Evolutionary conservation across 305 asterid genomes (phyloP), one percentile per base, ranked within the genome.

Genomic region (Caryopteris hybrid): DNA sequence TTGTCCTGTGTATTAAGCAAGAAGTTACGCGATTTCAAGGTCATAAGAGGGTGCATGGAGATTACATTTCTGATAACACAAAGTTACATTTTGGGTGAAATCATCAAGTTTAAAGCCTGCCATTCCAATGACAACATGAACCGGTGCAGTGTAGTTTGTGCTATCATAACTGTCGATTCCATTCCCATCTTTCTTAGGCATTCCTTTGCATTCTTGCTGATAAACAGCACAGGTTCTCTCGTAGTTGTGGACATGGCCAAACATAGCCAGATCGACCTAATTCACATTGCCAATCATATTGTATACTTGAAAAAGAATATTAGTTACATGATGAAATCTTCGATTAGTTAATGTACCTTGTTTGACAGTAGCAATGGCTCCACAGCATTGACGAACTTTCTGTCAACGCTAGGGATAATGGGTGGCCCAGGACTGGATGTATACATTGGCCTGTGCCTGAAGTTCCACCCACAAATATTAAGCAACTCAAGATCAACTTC

Each of bases 201-300:
- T 65, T 31, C 85, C 82, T 61, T 57, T 72, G 91, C 98, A 92
- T 74, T 83, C 39, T 12, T 76, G 59, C 39, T 76, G 60, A 42
- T 88, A 88, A 11, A 92, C 87, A 4, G 84, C 90, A 21, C 98
- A 92, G 2, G 88, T 89, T 73, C 98, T 80, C 74, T 92, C 98
- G 18, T 89, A 92, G 78, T 92, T 92, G 82, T 92, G 96, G 25
- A 92, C 95, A 50, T 92, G 98, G 3, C 98, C 98, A 55, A 85
- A 88, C 41, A 92, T 68, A 8, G 59, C 95, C 41, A 89, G 59
- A 77, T 92, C 98, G 56, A 89, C 98, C 97, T 90, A 41, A 11
- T 34, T 25, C 43, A 36, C 18, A 17, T 51, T 62, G 36, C 12
- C 18, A 45, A 23, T 60, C 31, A 17, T 23, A 48, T 33, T 56